Percentiles rank a stretch among this genome's conserved stretches.
Conservation (phyloP, 2,329 filamentous ascomycete genomes). For the Pyrenochaeta sp. region DNA sequence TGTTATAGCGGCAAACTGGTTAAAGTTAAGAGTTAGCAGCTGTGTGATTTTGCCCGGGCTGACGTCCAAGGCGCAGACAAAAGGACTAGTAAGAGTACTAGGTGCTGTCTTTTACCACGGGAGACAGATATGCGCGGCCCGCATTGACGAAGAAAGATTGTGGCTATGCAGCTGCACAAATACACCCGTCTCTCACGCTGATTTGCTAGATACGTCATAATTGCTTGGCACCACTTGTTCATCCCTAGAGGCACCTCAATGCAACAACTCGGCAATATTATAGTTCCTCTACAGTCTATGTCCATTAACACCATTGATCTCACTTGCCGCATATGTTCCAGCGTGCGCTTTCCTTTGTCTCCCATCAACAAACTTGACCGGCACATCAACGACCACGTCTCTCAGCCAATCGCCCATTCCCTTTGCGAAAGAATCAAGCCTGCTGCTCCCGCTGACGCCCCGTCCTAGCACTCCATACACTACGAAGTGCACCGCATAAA, state of each 20-base stretch:
- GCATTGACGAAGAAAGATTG: neutral
- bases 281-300: neutral
- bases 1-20: neutral
- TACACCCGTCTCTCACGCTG: neutral
- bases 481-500: constrained; percentile 48
- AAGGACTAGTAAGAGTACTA: neutral
- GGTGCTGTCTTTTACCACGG: neutral
- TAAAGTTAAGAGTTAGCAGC: neutral
- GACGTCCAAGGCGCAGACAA: neutral
- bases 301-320: neutral
- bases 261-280: neutral
- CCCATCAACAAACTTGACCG: constrained; percentile 40
- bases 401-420: constrained; percentile 62
- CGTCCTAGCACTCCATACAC: constrained; percentile 49
- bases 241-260: neutral
- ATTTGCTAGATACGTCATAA: constrained; percentile 14
- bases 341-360: constrained; percentile 12
- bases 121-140: neutral
- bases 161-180: neutral
- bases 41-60: neutral
- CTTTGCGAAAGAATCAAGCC: constrained; percentile 62
- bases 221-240: constrained; percentile 10
- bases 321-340: constrained; percentile 8
- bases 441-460: constrained; percentile 58
- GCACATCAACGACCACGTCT: constrained; percentile 55